A percentile compares a stretch with the other conserved stretches of the same genome.
Conservation (phyloP, 2,329 filamentous ascomycete species). For the Aspergillus jensenii region DNA sequence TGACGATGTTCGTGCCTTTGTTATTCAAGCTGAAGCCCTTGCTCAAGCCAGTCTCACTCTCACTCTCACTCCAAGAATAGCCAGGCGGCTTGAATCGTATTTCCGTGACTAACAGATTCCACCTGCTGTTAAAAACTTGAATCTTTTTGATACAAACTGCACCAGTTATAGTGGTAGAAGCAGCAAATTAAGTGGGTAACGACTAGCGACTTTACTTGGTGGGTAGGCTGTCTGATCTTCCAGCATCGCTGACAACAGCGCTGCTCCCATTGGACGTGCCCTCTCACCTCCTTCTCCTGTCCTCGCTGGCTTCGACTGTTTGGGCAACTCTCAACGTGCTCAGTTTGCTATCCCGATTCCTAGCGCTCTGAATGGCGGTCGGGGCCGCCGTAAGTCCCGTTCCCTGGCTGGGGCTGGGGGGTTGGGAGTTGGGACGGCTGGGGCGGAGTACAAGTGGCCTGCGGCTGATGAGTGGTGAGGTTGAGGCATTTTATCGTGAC, state of each 20-base stretch:
- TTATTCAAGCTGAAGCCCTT: no score
- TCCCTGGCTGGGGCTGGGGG: no score
- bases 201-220: no score
- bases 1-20: no score
- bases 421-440: not conserved
- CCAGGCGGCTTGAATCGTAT: not conserved
- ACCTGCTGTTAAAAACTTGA: not conserved
- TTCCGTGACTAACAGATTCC: slow-evolving; percentile 8
- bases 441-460: not conserved
- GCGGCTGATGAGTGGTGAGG: not conserved
- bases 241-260: slow-evolving; percentile 1
- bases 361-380: not conserved
- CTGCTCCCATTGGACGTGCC: not conserved
- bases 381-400: no score
- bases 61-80: no score
- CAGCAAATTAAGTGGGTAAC: no score
- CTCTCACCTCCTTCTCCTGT: no score
- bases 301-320: not conserved
- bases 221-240: not conserved
- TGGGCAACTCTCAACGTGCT: slow-evolving; percentile 9
- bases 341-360: not conserved
- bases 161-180: not conserved
- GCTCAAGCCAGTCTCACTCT: no score
- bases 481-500: not conserved
- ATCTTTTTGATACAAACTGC: not conserved